Evolutionary conservation across 371 early-diverging fungal species (phyloP).

Genomic region (Cokeromyces recurvatus): DNA sequence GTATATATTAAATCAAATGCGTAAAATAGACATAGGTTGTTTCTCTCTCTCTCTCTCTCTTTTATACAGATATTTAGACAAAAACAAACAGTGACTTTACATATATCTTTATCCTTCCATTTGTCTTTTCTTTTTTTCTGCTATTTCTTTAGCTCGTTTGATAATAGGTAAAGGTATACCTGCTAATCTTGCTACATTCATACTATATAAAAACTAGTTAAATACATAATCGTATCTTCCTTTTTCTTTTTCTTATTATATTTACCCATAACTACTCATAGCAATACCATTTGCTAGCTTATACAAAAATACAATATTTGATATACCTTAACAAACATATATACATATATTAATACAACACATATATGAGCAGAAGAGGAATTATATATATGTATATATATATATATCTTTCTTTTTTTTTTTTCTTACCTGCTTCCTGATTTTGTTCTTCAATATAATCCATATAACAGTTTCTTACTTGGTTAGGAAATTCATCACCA

Average conservation of each 20-base stretch:
- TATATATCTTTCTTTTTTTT: not conserved
- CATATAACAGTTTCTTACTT: conserved; percentile 65
- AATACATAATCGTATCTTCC: not conserved
- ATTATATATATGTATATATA: too few species aligned
- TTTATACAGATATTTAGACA: too few species aligned
- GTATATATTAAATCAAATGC: too few species aligned
- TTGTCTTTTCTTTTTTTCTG: conserved; percentile 47
- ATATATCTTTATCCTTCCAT: too few species aligned
- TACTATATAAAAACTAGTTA: conserved; percentile 25
- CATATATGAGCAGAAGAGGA: too few species aligned
- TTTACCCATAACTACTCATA: conserved; percentile 69
- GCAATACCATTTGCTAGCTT: conserved; percentile 79
- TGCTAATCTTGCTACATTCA: conserved; percentile 82
- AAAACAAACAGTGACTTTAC: too few species aligned
- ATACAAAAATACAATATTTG: conserved; percentile 79
- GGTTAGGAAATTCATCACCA: conserved; percentile 37
- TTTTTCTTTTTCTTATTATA: not conserved
- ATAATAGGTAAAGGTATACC: conserved; percentile 57
- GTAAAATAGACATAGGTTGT: too few species aligned
- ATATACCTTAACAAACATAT: conserved; percentile 8
- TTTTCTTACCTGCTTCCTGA: conserved; percentile 17
- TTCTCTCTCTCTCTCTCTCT: too few species aligned
- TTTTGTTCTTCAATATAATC: conserved; percentile 53
- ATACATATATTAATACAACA: too few species aligned
- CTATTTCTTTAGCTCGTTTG: conserved; percentile 50